Evolutionary conservation across 768 basidiomycete genomes (phyloP), one percentile per base, ranked within the genome.

Genomic region (Clitopilus passeckerianus): DNA sequence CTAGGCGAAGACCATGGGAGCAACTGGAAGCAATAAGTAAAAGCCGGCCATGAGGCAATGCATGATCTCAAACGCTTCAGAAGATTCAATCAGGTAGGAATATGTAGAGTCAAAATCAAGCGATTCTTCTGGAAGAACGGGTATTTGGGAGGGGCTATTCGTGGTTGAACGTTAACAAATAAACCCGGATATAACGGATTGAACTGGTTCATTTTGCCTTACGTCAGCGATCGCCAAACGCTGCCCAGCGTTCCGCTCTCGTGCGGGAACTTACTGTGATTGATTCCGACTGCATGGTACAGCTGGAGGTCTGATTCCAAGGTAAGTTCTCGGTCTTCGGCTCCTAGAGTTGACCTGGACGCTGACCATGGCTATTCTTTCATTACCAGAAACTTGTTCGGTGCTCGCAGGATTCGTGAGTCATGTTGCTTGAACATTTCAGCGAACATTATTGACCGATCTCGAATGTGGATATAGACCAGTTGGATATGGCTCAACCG

Each of bases 401-500:
- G 37, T 34, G 23, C n/a, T 57, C 34, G 34, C 35, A 20, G 24
- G 27, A 12, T 2, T 53, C 22, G 52, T 53, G 22, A 22, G 52
- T 53, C 22, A 5, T 30, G 22, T 14, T 5, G 7, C 37, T 57
- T 24, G 15, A 14, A 35, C 24, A 18, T 57, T 43, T 23, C 23
- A n/a, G 18, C 12, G 23, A 6, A n/a, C 37, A 22, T 43, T 7
- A 2, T 57, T 37, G 41, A 22, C 56, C 9, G 9, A 37, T 23
- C n/a, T 35, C 3, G 27, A 30, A 30, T 7, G 27, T 30, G 27
- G 27, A 57, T 41, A 41, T 41, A 59, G 59, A 54, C 15, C 0
- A 59, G 53, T 20, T 59, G 59, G 59, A n/a, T 15, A 27, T 27
- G 54, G 37, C 35, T 59, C 24, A 41, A 59, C 27, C 59, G 37